Evolutionary conservation across 257 asterid genomes (phyloP).

Genomic region (Jacaranda copaia): DNA sequence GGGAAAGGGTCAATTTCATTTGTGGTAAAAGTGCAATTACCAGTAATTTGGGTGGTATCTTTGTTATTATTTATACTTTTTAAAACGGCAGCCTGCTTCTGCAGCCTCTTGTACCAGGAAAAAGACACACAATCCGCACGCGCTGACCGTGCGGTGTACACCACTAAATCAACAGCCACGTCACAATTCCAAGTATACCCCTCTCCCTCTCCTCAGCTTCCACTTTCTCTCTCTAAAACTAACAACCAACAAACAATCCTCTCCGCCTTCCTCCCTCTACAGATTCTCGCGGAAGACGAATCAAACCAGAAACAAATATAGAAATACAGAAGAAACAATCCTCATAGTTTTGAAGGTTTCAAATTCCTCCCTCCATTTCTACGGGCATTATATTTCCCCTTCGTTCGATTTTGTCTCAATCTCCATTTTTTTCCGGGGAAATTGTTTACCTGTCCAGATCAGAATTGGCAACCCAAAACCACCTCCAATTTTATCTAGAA

Average conservation of each 20-base stretch:
- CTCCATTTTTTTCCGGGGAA: slow-evolving; percentile 34
- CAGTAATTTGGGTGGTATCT: not conserved
- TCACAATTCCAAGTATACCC: slow-evolving; percentile 21
- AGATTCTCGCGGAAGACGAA: slow-evolving; percentile 38
- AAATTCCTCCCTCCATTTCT: slow-evolving; percentile 44
- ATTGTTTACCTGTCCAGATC: slow-evolving; percentile 31
- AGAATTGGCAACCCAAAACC: slow-evolving; percentile 31
- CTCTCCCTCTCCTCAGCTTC: slow-evolving; percentile 23
- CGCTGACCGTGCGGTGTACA: not conserved
- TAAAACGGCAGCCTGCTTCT: not conserved
- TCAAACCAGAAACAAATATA: slow-evolving; percentile 20
- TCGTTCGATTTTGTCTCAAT: slow-evolving; percentile 37
- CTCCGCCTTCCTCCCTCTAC: slow-evolving; percentile 44
- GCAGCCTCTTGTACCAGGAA: not conserved
- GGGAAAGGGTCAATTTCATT: too few relatives aligned
- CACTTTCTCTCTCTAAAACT: slow-evolving; percentile 39
- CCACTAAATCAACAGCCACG: not conserved
- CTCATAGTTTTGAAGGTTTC: slow-evolving; percentile 51
- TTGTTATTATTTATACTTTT: not conserved
- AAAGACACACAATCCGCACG: not conserved
- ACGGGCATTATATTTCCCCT: slow-evolving; percentile 13
- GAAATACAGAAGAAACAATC: slow-evolving; percentile 11
- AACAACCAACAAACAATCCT: slow-evolving; percentile 26
- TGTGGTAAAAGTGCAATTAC: slow-evolving; percentile 6
- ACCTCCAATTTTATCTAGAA: slow-evolving; percentile 6